phyloP scores from a whole-genome alignment of 768 basidiomycete species.

The Crucibulum laeve region DNA sequence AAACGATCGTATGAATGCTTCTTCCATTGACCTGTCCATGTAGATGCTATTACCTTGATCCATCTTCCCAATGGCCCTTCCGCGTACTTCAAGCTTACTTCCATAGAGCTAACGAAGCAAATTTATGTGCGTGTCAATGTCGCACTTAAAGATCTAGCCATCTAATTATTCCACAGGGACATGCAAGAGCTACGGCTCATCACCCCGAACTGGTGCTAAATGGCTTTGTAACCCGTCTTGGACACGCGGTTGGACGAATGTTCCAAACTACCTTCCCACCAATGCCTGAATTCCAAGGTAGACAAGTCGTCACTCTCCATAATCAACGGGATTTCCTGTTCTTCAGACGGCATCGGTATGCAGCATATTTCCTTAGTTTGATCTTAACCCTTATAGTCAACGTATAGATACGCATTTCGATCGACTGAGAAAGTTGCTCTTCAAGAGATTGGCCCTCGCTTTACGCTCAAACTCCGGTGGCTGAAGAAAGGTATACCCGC shows the following conservation, averaged over 20 bases:
- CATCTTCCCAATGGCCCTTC: constrained; percentile 91
- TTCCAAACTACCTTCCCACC: constrained; percentile 97
- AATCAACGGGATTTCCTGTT: constrained; percentile 98
- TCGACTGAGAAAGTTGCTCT: constrained; percentile 87
- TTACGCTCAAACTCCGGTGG: constrained; percentile 91
- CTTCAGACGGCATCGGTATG: constrained; percentile 90
- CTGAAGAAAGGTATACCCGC: constrained; percentile 86
- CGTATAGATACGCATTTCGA: constrained; percentile 85
- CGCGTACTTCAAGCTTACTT: constrained; percentile 92
- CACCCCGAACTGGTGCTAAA: constrained; percentile 94
- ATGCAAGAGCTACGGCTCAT: constrained; percentile 89
- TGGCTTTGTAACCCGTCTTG: constrained; percentile 89
- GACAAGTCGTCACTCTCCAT: constrained; percentile 96
- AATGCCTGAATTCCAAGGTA: constrained; percentile 89
- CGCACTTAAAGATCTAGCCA: neutral
- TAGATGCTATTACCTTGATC: constrained; percentile 91
- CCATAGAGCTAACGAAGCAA: constrained; percentile 78
- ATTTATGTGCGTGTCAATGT: constrained; percentile 61
- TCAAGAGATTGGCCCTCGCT: constrained; percentile 97
- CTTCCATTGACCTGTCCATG: constrained; percentile 5
- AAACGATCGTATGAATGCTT: neutral
- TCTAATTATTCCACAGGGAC: constrained; percentile 52
- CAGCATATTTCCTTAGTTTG: constrained; percentile 6
- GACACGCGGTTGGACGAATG: constrained; percentile 90
- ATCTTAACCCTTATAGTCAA: neutral